Evolutionary conservation across 768 basidiomycete genomes (phyloP).

Genomic region (Serpula lacrymans): DNA sequence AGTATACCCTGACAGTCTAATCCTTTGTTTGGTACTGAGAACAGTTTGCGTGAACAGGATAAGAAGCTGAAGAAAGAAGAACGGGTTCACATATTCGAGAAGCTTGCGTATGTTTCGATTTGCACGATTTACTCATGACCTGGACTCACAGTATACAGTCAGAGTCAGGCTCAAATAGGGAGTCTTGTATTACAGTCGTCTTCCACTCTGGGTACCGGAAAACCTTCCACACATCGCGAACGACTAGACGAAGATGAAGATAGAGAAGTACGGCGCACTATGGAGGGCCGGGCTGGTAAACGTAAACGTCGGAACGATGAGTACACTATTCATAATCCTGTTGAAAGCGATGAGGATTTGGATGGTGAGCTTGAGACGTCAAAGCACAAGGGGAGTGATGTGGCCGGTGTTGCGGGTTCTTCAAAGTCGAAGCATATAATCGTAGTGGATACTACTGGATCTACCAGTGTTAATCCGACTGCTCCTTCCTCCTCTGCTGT

Average conservation of each 20-base stretch:
- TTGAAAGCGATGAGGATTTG: constrained; percentile 30
- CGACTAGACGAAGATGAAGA: constrained; percentile 59
- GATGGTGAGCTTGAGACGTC: constrained; percentile 27
- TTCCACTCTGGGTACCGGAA: constrained; percentile 79
- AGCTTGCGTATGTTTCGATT: constrained; percentile 64
- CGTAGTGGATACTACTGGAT: too few species aligned
- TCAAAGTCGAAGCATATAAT: background rate
- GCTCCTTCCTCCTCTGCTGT: constrained; percentile 30
- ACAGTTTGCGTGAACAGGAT: constrained; percentile 46
- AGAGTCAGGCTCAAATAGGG: constrained; percentile 69
- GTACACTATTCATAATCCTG: constrained; percentile 6
- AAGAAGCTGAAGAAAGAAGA: constrained; percentile 94
- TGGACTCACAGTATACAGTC: constrained; percentile 43
- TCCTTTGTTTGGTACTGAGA: background rate
- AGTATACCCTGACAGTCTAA: constrained; percentile 21
- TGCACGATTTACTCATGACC: constrained; percentile 6
- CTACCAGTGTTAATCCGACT: too few species aligned
- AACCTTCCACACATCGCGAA: constrained; percentile 55
- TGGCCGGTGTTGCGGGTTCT: constrained; percentile 21
- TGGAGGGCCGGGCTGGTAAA: constrained; percentile 47
- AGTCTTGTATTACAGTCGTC: constrained; percentile 71
- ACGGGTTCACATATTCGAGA: constrained; percentile 69
- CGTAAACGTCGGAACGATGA: constrained; percentile 44
- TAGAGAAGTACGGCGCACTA: constrained; percentile 47
- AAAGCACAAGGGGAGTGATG: constrained; percentile 12